phyloP scores from a whole-genome alignment of 2,329 filamentous ascomycete species.

The Trichoderma asperellum region DNA sequence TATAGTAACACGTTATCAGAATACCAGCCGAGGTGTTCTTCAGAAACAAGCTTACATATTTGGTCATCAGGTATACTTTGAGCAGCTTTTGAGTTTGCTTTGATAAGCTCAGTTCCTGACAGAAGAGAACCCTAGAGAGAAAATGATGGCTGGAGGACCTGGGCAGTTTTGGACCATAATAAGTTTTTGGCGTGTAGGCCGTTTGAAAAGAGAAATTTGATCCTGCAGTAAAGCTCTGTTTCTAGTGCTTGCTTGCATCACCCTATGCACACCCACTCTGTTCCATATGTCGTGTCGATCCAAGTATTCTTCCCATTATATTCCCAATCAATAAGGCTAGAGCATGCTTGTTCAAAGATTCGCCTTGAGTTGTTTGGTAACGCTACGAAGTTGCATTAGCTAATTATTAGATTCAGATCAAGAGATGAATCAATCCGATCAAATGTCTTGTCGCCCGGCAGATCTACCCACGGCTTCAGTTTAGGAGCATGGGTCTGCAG shows the following conservation, averaged over 20 bases:
- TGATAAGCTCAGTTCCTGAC: background rate
- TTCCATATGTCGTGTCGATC: background rate
- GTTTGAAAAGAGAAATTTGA: background rate
- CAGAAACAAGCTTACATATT: background rate
- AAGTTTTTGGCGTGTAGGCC: background rate
- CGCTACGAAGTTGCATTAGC: background rate
- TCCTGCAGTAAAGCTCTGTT: background rate
- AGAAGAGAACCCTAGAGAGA: background rate
- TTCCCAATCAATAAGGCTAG: background rate
- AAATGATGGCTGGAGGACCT: background rate
- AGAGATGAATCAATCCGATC: background rate
- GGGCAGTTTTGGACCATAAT: conserved; percentile 10
- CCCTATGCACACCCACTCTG: background rate
- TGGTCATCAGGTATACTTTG: background rate
- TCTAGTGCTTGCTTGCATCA: background rate
- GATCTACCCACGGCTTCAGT: background rate
- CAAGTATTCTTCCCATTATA: background rate
- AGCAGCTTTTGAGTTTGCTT: background rate
- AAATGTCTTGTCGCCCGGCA: background rate
- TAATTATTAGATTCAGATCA: background rate
- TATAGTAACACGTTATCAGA: background rate
- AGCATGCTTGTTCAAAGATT: background rate
- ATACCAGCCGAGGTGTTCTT: background rate
- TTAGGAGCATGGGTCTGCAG: background rate
- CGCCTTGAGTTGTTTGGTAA: background rate